Conservation (phyloP, 805 yeast species). For the Yamadazyma akitaensis region DNA sequence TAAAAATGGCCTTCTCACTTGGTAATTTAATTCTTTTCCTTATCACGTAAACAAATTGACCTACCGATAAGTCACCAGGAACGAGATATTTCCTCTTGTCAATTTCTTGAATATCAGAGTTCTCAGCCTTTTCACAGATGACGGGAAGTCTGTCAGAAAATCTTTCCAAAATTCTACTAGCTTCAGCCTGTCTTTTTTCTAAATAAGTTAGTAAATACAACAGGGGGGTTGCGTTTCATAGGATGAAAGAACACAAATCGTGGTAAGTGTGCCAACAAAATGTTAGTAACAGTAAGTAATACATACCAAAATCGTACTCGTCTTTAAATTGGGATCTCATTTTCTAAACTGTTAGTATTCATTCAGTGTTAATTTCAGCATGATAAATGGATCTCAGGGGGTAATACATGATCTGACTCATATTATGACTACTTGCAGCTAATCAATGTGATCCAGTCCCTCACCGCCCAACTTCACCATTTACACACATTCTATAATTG, state of each 20-base stretch:
- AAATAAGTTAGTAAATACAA: conserved; percentile 4
- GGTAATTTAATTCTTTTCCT: conserved; percentile 95
- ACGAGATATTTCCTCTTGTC: conserved; percentile 97
- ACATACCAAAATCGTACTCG: conserved; percentile 73
- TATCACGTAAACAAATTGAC: conserved; percentile 96
- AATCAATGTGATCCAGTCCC: background rate
- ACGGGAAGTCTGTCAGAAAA: conserved; percentile 93
- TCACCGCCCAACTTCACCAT: background rate
- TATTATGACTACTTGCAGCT: no score
- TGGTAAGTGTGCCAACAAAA: background rate
- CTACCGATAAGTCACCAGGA: conserved; percentile 93
- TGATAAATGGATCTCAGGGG: background rate
- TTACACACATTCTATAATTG: no score
- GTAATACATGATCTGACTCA: background rate
- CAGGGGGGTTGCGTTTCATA: background rate
- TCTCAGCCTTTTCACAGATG: conserved; percentile 95
- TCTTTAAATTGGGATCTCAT: conserved; percentile 94
- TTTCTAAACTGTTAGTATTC: conserved; percentile 4
- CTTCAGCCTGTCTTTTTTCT: conserved; percentile 92
- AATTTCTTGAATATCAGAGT: conserved; percentile 91
- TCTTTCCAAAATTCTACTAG: conserved; percentile 83
- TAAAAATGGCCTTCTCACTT: conserved; percentile 96
- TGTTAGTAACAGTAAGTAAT: background rate
- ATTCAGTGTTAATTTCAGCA: background rate
- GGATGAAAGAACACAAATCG: no score